These are phyloP conservation scores for Astragalus membranaceus DNA, from an alignment of 306 rosid genomes.

Conservation along the genomic window DNA sequence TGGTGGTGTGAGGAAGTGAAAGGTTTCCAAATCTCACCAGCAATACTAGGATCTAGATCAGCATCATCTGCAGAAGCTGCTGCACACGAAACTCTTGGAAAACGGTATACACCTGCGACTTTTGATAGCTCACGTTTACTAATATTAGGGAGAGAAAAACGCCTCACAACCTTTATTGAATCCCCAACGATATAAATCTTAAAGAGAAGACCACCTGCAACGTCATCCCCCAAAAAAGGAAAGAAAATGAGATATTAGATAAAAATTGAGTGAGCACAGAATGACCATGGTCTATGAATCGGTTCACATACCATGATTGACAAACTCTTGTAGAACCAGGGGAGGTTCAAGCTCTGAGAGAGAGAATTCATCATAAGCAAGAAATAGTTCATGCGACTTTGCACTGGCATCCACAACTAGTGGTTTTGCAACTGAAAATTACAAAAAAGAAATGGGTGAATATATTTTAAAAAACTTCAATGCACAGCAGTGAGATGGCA, in stretches of 20 bases:
- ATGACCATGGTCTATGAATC: neutral
- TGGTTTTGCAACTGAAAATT: constrained; percentile 48
- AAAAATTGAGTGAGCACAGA: neutral
- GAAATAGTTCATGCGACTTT: constrained; percentile 45
- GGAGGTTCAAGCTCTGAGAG: constrained; percentile 50
- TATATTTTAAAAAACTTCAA: constrained; percentile 1
- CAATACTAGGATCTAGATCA: constrained; percentile 43
- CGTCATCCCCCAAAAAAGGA: neutral
- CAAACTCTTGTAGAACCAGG: constrained; percentile 53
- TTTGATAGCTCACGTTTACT: constrained; percentile 37
- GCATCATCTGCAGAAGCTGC: constrained; percentile 50
- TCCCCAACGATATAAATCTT: constrained; percentile 48
- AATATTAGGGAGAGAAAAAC: constrained; percentile 51
- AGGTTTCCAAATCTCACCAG: constrained; percentile 33
- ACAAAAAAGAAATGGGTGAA: neutral
- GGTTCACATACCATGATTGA: constrained; percentile 45
- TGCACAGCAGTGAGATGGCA: neutral
- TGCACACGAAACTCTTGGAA: constrained; percentile 51
- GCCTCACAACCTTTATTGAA: constrained; percentile 37
- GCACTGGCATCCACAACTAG: constrained; percentile 52
- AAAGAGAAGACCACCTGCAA: constrained; percentile 47
- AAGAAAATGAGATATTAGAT: neutral
- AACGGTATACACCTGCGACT: constrained; percentile 36
- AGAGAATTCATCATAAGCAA: constrained; percentile 49
- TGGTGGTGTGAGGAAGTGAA: neutral